A percentile compares a stretch with the other conserved stretches of the same genome.
Conservation (phyloP, 169 alveolate species). For the Eimeria brunetti region DNA sequence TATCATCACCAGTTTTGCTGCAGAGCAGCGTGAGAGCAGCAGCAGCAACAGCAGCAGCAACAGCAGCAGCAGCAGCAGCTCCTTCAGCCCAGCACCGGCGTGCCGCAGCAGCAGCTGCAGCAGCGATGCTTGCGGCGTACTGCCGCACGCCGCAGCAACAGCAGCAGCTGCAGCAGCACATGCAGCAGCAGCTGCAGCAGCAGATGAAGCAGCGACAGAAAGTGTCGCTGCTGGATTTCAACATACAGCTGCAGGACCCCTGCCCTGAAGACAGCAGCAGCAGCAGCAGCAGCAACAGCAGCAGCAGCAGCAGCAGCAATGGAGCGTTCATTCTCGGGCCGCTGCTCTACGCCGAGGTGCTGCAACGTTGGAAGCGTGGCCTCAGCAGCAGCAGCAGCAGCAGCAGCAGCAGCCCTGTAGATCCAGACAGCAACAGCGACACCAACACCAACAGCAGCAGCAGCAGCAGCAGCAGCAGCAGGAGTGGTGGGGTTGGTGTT, state of each 20-base stretch:
- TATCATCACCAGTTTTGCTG: not conserved
- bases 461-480: conserved; percentile 1
- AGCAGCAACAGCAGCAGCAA: conserved; percentile 35
- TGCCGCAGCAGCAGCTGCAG: conserved; percentile 46
- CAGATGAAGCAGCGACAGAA: conserved; percentile 26
- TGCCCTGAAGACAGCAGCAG: not conserved
- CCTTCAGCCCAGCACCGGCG: conserved; percentile 36
- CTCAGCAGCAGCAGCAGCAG: conserved; percentile 10
- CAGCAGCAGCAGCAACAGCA: conserved; percentile 44
- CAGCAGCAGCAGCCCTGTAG: conserved; percentile 1
- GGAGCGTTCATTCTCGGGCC: not conserved
- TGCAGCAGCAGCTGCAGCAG: conserved; percentile 22
- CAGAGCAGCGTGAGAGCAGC: conserved; percentile 57
- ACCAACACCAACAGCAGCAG: not conserved
- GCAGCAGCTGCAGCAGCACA: conserved; percentile 49
- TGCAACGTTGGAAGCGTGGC: conserved; percentile 19
- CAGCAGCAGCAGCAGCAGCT: conserved; percentile 45
- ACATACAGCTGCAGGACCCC: conserved; percentile 28
- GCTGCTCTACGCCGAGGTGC: conserved; percentile 50
- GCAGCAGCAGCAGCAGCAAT: conserved; percentile 38
- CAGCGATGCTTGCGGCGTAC: conserved; percentile 13
- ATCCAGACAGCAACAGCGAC: not conserved
- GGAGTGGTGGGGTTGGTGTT: conserved; percentile 21
- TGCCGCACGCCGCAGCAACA: conserved; percentile 44
- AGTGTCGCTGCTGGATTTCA: conserved; percentile 35